Percentiles rank a stretch among this genome's conserved stretches.
These are phyloP conservation scores for Pythium utonaiense DNA, from an alignment of 352 stramenopile species.

Conservation along the genomic window DNA sequence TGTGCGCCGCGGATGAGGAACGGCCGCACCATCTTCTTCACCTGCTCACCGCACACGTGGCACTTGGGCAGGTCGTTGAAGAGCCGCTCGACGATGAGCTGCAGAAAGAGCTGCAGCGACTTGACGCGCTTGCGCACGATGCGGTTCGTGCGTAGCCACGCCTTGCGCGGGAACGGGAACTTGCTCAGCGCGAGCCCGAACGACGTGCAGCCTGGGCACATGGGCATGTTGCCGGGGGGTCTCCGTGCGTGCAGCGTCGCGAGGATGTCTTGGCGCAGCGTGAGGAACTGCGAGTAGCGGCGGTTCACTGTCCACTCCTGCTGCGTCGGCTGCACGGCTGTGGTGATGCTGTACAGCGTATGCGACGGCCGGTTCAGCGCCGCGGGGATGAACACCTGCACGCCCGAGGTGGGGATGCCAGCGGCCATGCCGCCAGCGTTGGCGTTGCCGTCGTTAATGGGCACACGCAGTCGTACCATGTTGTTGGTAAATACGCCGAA, in stretches of 20 bases:
- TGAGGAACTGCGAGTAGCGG: conserved; percentile 84
- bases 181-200: conserved; percentile 58
- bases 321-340: conserved; percentile 69
- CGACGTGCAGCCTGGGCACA: conserved; percentile 61
- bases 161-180: conserved; percentile 67
- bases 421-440: conserved; percentile 4
- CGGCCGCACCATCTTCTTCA: conserved; percentile 68
- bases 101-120: conserved; percentile 68
- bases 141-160: conserved; percentile 64
- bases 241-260: conserved; percentile 25
- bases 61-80: conserved; percentile 81
- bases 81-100: conserved; percentile 59
- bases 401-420: conserved; percentile 25
- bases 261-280: conserved; percentile 69
- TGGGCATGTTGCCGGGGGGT: conserved; percentile 19
- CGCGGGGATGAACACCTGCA: conserved; percentile 80
- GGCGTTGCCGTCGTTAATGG: conserved; percentile 16
- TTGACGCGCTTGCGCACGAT: conserved; percentile 66
- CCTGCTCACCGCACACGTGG: conserved; percentile 53
- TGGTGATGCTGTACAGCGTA: conserved; percentile 84
- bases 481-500: not conserved
- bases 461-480: conserved; percentile 11
- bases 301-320: conserved; percentile 85
- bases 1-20: conserved; percentile 79
- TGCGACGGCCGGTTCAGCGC: conserved; percentile 79